Evolutionary conservation across 2,329 filamentous ascomycete species (phyloP), one percentile per base, ranked within the genome.

Genomic region (Cladosporium phlei): DNA sequence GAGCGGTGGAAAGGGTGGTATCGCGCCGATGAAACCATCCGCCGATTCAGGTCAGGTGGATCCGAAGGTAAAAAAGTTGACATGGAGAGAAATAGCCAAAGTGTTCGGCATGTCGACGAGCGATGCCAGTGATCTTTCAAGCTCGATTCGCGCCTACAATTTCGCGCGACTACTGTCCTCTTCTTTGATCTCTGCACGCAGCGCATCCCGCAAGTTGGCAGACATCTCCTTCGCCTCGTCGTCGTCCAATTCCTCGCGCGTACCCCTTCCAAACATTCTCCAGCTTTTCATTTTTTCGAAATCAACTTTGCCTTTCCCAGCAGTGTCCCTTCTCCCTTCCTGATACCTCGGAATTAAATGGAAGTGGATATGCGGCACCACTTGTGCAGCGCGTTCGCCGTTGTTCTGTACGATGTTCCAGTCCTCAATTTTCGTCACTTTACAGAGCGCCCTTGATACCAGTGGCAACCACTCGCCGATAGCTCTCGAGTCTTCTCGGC

Each of bases 331-430:
- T 11, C 73, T 72, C 17, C 60, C 66, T 28, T 90, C 64, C 45
- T 64, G 61, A 54, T 64, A 89, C 28, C 91, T 73, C 0, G 91
- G 91, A 25, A 98, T 94, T 43, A 97, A 78, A 59, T 98, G 93
- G 65, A 94, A 97, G 66, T 98, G 91, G 38, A 94, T 84, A 66
- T 97, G 91, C 17, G 86, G 85, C 2, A 97, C 89, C 12, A 95
- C 88, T 69, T 97, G 91, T 2, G 89, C 89, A 2, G 91, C 91
- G 24, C 88, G 80, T 3, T 83, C 83, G 12, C 91, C 80, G 58
- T 96, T 97, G 65, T 97, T 97, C 71, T 97, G 91, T 46, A 97
- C 88, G 22, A 97, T 82, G 66, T 98, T 98, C 85, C 91, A 97
- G 69, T 96, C 90, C 40, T 74, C 75, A 1, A 88, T 79, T 8